phyloP scores from a whole-genome alignment of 768 basidiomycete species.

The Lactarius trivialis region DNA sequence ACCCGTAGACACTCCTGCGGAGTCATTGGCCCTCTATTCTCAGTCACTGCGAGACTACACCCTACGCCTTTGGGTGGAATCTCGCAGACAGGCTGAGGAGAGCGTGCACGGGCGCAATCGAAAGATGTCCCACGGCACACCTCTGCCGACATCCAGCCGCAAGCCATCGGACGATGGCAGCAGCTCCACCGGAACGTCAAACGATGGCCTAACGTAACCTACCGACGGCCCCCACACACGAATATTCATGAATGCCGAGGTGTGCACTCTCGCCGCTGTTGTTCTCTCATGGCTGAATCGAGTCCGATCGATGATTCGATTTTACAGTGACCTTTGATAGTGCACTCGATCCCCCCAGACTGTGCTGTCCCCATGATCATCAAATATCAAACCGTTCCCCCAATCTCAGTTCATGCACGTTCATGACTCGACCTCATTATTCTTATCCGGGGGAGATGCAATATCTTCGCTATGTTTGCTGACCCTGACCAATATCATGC shows the following conservation, averaged over 20 bases:
- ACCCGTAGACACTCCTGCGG: slow-evolving; percentile 2
- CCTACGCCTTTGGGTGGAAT: slow-evolving; percentile 59
- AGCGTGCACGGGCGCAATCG: slow-evolving; percentile 24
- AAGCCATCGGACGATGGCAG: background rate
- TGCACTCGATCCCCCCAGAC: background rate
- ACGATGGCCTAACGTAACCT: background rate
- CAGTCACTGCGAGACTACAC: slow-evolving; percentile 64
- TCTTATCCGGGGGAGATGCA: slow-evolving; percentile 5
- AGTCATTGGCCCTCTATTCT: slow-evolving; percentile 45
- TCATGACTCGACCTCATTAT: slow-evolving; percentile 7
- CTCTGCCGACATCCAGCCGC: background rate
- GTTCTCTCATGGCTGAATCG: background rate
- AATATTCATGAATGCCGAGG: background rate
- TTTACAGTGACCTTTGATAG: background rate
- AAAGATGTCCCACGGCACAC: slow-evolving; percentile 20
- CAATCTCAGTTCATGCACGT: no score
- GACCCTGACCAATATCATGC: background rate
- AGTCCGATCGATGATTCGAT: background rate
- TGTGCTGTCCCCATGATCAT: background rate
- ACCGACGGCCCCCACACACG: background rate
- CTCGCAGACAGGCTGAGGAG: slow-evolving; percentile 52
- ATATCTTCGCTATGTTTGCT: background rate
- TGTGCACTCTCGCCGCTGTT: background rate
- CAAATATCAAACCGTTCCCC: background rate
- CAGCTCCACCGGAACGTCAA: background rate